A percentile compares a stretch with the other conserved stretches of the same genome.
phyloP scores from a whole-genome alignment of 2,329 filamentous ascomycete species.

The Clonostachys rosea region DNA sequence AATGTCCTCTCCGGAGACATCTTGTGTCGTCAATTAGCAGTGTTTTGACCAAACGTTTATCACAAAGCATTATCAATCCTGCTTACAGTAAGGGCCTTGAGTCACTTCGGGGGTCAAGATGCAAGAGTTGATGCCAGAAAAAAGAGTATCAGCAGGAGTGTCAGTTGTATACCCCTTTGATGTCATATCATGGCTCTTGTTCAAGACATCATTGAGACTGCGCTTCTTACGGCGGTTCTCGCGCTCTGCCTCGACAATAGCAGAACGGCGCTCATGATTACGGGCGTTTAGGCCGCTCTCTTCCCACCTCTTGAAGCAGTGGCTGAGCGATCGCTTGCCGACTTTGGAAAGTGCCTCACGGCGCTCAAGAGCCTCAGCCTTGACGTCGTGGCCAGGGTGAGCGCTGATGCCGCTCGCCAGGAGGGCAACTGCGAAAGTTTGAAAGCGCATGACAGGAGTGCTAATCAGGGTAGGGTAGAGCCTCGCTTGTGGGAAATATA shows the following conservation, averaged over 20 bases:
- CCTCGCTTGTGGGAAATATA: no score
- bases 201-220: conserved; percentile 22
- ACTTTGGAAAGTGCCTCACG: conserved; percentile 30
- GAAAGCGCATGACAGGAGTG: no score
- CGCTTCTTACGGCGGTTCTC: conserved; percentile 22
- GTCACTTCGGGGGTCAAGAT: conserved; percentile 44
- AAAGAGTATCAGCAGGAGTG: conserved; percentile 24
- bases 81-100: conserved; percentile 38
- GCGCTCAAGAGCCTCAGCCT: conserved; percentile 42
- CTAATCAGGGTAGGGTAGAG: no score
- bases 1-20: conserved; percentile 22
- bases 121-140: conserved; percentile 34
- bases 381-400: conserved; percentile 44
- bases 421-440: no score
- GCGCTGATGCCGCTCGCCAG: conserved; percentile 11
- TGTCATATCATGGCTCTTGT: conserved; percentile 30
- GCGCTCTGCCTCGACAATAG: conserved; percentile 32
- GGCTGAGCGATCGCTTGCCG: conserved; percentile 33
- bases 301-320: conserved; percentile 35
- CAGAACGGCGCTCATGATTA: conserved; percentile 41
- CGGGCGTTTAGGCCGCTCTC: conserved; percentile 48
- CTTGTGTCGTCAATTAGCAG: conserved; percentile 4
- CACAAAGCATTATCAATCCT: neutral
- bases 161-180: conserved; percentile 19
- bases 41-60: neutral